Evolutionary conservation across 31 red algal species (phyloP), one percentile per base, ranked within the genome.

Genomic region (Endocladia muricata): DNA sequence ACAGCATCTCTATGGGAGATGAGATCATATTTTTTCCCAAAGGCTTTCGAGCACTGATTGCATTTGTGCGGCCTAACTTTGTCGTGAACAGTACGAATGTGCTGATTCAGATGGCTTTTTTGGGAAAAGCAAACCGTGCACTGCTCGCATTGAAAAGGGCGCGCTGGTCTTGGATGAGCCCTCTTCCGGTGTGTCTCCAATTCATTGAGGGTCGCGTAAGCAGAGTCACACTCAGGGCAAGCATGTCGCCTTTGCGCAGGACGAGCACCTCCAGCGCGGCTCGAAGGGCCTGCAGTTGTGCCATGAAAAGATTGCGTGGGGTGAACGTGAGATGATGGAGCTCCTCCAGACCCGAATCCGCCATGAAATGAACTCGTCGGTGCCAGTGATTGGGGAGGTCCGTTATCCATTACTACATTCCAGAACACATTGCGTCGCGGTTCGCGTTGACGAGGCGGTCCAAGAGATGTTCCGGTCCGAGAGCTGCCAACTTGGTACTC

Each of bases 21-120:
- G 42, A 85, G 71, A 61, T 85, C 82, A 41, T 73, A 85, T 33
- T 70, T 57, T 35, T 85, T 85, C 37, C 82, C 82, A 43, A 85
- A 85, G 17, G 82, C 82, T 32, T 62, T 60, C 21, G 22, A 26
- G 61, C 82, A 85, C 21, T 76, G 28, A 7, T 57, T 41, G 41
- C 82, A 84, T 38, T 19, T 33, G 71, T 85, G 61, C 42, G 82
- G 82, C 21, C 71, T 41, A 11, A 85, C 71, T 34, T 73, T 73
- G 4, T 73, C 71, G 47, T 85, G 82, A 31, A 85, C 82, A 3
- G 82, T 85, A n/a, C 62, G 56, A 11, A 75, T 23, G 30, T 85
- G 82, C 34, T 85, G 82, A 34, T 73, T 85, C 11, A 85, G 71
- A 58, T 85, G 82, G 41, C 82, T 85, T 26, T 60, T 34, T 42